Conservation (phyloP, 176 grass and related monocot species). For the Microstegium vimineum region DNA sequence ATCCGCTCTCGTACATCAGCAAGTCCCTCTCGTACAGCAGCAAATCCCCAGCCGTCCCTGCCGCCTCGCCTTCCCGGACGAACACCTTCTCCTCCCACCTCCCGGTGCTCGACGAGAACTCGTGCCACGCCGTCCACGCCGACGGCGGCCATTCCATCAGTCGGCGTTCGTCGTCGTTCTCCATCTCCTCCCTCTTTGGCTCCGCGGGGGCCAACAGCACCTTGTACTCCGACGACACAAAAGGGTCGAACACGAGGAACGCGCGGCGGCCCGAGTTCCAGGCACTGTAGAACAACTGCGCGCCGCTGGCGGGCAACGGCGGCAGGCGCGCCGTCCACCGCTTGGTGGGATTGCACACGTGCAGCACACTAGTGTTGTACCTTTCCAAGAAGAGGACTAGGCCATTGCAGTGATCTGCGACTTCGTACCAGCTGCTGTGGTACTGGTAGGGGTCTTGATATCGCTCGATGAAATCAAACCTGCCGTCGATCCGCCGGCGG, state of each 20-base stretch:
- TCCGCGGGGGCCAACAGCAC: background rate
- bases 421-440: background rate
- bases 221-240: background rate
- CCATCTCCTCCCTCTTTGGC: too few species aligned
- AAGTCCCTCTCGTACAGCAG: too few species aligned
- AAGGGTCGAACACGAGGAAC: background rate
- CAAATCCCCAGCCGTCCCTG: too few species aligned
- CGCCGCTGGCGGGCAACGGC: background rate
- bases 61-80: background rate
- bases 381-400: background rate
- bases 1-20: too few species aligned
- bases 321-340: background rate
- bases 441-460: too few species aligned
- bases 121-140: background rate
- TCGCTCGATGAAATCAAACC: background rate
- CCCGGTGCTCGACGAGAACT: background rate
- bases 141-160: background rate
- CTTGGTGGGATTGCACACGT: background rate
- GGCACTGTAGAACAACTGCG: too few species aligned
- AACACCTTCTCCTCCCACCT: background rate
- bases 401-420: background rate
- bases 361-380: background rate
- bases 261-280: too few species aligned
- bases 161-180: background rate
- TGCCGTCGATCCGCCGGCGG: background rate